These are phyloP conservation scores for Sphagnum contortum DNA, from an alignment of 225 moss, liverwort and hornwort genomes.

Conservation along the genomic window DNA sequence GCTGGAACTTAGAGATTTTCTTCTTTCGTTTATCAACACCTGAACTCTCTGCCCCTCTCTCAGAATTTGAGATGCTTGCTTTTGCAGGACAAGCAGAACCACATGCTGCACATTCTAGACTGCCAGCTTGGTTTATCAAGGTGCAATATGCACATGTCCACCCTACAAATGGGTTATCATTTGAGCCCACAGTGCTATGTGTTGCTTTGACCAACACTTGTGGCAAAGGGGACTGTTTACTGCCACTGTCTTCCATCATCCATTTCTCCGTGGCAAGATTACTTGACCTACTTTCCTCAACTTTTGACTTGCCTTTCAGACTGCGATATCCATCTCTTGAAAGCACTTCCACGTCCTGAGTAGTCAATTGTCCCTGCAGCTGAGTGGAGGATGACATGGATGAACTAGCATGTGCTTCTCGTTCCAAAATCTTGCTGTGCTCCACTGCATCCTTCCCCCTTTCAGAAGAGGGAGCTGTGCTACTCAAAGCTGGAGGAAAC, in stretches of 20 bases:
- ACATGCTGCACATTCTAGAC: slow-evolving; percentile 41
- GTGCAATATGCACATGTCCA: slow-evolving; percentile 69
- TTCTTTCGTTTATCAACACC: slow-evolving; percentile 71
- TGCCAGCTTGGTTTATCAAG: slow-evolving; percentile 30
- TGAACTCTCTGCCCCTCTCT: slow-evolving; percentile 10
- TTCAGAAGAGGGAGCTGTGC: slow-evolving; percentile 13
- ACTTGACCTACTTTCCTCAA: slow-evolving; percentile 15
- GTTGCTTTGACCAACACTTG: slow-evolving; percentile 76
- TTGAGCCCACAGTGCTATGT: slow-evolving; percentile 15
- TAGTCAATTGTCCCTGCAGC: background rate
- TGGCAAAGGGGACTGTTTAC: slow-evolving; percentile 39
- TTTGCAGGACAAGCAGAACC: slow-evolving; percentile 30
- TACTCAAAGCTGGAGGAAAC: slow-evolving; percentile 50
- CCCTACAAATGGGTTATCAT: slow-evolving; percentile 12
- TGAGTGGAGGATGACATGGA: slow-evolving; percentile 6
- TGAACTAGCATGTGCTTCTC: slow-evolving; percentile 11
- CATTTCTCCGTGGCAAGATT: slow-evolving; percentile 30
- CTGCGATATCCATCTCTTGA: slow-evolving; percentile 81
- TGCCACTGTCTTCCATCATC: slow-evolving; percentile 18
- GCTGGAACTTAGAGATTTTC: slow-evolving; percentile 83
- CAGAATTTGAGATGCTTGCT: slow-evolving; percentile 21
- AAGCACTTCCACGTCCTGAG: slow-evolving; percentile 53
- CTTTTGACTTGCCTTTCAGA: slow-evolving; percentile 54
- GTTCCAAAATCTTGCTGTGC: slow-evolving; percentile 17
- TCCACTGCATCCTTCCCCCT: slow-evolving; percentile 12